These are phyloP conservation scores for Peniophora sp. DNA, from an alignment of 1,284 basidiomycete species.

Conservation along the genomic window DNA sequence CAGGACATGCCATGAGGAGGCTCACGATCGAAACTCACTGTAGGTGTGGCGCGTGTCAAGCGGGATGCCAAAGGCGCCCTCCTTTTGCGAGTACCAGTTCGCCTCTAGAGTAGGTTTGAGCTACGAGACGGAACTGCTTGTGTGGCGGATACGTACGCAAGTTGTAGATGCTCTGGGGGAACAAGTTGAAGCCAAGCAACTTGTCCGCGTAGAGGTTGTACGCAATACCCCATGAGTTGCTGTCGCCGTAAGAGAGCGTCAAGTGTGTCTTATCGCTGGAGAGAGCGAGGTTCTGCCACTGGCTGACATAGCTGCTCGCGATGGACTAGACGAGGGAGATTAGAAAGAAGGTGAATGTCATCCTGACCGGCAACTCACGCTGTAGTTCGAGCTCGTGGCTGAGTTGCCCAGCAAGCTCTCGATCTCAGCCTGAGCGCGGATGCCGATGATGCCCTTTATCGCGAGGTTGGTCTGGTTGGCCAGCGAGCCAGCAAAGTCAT, in stretches of 20 bases:
- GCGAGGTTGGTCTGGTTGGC: slow-evolving; percentile 76
- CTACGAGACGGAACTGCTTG: too few relatives aligned
- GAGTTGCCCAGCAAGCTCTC: background rate
- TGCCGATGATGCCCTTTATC: slow-evolving; percentile 71
- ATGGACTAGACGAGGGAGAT: slow-evolving; percentile 35
- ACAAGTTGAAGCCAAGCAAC: slow-evolving; percentile 50
- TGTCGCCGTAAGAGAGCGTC: slow-evolving; percentile 30
- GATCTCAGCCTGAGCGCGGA: slow-evolving; percentile 47
- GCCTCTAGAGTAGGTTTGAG: slow-evolving; percentile 37
- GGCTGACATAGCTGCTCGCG: slow-evolving; percentile 43
- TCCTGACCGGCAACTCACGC: slow-evolving; percentile 28
- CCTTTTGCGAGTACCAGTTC: slow-evolving; percentile 51
- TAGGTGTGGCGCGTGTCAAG: slow-evolving; percentile 64
- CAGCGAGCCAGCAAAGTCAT: slow-evolving; percentile 63
- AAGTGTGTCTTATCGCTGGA: slow-evolving; percentile 44
- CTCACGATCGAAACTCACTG: slow-evolving; percentile 18
- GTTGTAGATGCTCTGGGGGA: slow-evolving; percentile 52
- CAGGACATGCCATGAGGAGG: too few relatives aligned
- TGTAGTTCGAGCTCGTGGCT: slow-evolving; percentile 46
- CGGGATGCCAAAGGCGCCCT: slow-evolving; percentile 48
- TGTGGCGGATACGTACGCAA: slow-evolving; percentile 59
- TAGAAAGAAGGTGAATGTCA: background rate
- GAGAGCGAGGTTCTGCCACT: slow-evolving; percentile 45
- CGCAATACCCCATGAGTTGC: slow-evolving; percentile 47
- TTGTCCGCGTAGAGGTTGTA: slow-evolving; percentile 66